Conservation (phyloP, 2,329 filamentous ascomycete species). For the Talaromyces atroroseus region DNA sequence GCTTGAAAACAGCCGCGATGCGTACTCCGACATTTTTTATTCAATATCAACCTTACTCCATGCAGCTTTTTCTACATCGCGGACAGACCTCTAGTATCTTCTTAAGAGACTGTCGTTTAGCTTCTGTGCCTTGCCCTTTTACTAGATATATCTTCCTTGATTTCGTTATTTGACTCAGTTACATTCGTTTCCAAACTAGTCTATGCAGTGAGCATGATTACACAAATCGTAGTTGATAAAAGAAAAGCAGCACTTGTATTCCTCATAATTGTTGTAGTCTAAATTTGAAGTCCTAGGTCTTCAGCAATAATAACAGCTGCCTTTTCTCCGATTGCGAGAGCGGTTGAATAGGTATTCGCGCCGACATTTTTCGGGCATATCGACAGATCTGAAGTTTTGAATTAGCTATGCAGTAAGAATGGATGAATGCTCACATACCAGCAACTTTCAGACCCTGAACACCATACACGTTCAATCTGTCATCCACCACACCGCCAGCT, state of each 20-base stretch:
- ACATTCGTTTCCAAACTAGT: too few relatives aligned
- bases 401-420: neutral
- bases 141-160: too few relatives aligned
- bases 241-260: too few relatives aligned
- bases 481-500: constrained; percentile 15
- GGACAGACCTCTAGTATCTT: too few relatives aligned
- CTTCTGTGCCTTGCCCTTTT: too few relatives aligned
- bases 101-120: too few relatives aligned
- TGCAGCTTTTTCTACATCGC: too few relatives aligned
- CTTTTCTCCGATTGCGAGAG: constrained; percentile 44
- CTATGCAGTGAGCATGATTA: too few relatives aligned
- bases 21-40: neutral
- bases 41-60: too few relatives aligned
- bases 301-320: constrained; percentile 28
- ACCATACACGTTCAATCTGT: constrained; percentile 14
- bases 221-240: too few relatives aligned
- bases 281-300: constrained; percentile 19
- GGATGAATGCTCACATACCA: constrained; percentile 20
- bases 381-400: constrained; percentile 21
- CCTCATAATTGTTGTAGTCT: neutral
- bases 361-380: constrained; percentile 32
- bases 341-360: constrained; percentile 43
- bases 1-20: neutral
- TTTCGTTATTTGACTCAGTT: too few relatives aligned
- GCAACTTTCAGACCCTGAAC: constrained; percentile 20